phyloP scores from a whole-genome alignment of 495 filamentous ascomycete genomes.

The Echria macrotheca region DNA sequence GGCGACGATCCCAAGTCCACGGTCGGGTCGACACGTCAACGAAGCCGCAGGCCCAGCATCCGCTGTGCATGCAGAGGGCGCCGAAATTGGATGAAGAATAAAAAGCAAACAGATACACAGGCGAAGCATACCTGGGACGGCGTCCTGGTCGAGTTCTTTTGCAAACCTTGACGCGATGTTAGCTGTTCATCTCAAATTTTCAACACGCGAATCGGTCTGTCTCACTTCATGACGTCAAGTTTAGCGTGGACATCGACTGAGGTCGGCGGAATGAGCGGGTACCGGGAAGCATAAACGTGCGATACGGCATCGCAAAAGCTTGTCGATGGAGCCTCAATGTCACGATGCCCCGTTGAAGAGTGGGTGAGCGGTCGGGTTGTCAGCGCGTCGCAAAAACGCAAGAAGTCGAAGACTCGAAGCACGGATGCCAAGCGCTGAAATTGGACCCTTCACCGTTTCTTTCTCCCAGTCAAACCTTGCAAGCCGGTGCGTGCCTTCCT shows the following conservation, averaged over 20 bases:
- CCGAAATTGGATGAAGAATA: too few relatives aligned
- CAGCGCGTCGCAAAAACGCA: too few relatives aligned
- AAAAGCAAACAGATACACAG: neutral
- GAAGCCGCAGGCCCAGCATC: neutral
- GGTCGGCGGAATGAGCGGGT: neutral
- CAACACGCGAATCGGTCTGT: neutral
- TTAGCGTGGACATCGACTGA: conserved; percentile 3
- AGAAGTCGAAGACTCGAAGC: too few relatives aligned
- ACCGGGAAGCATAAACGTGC: conserved; percentile 3
- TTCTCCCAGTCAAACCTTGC: too few relatives aligned
- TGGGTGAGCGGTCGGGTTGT: too few relatives aligned
- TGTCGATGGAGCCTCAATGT: too few relatives aligned
- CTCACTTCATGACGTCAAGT: conserved; percentile 35
- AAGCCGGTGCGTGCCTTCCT: too few relatives aligned
- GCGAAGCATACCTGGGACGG: conserved; percentile 58
- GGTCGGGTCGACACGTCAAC: neutral
- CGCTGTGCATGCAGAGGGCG: neutral
- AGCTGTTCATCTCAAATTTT: neutral
- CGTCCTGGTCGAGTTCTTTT: conserved; percentile 76
- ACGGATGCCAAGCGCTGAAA: too few relatives aligned
- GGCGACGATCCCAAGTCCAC: neutral
- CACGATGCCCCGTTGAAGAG: too few relatives aligned
- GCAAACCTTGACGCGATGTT: conserved; percentile 45
- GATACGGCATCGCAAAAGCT: conserved; percentile 7
- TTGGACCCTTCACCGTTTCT: too few relatives aligned